Percentiles rank a stretch among this genome's conserved stretches.
Evolutionary conservation across 306 rosid species (phyloP).

Genomic region (Luffa aegyptiaca): DNA sequence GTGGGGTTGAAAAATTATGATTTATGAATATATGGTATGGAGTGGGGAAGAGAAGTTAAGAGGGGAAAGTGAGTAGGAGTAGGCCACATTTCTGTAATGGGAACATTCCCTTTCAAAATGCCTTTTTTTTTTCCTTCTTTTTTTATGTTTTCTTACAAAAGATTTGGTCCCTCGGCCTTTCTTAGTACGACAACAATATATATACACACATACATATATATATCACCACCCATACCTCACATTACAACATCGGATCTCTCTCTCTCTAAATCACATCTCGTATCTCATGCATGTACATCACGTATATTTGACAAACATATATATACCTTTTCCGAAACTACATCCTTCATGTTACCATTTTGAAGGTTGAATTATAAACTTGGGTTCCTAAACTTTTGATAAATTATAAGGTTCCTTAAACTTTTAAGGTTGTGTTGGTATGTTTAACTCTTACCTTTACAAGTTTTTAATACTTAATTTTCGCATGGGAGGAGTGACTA

Average conservation of each 20-base stretch:
- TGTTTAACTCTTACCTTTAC: too few relatives aligned
- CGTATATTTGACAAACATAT: neutral
- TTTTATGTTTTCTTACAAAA: neutral
- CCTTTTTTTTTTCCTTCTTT: neutral
- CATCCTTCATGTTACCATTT: neutral
- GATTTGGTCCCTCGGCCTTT: neutral
- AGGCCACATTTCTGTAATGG: neutral
- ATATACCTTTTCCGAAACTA: neutral
- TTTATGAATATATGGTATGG: neutral
- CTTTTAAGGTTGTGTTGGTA: too few relatives aligned
- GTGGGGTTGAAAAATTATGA: neutral
- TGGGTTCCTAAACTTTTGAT: too few relatives aligned
- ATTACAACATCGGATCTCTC: neutral
- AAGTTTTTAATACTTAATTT: too few relatives aligned
- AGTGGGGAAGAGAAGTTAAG: neutral
- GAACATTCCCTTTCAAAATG: neutral
- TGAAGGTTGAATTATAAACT: too few relatives aligned
- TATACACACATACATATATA: neutral
- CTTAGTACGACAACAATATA: neutral
- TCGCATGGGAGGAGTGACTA: too few relatives aligned
- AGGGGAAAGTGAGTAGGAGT: neutral
- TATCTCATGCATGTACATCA: neutral
- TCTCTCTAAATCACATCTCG: too few relatives aligned
- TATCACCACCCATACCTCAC: neutral
- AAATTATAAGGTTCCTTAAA: too few relatives aligned